Base-by-base conservation (phyloP, 176 grass and related monocot species). In the Themeda triandra region DNA sequence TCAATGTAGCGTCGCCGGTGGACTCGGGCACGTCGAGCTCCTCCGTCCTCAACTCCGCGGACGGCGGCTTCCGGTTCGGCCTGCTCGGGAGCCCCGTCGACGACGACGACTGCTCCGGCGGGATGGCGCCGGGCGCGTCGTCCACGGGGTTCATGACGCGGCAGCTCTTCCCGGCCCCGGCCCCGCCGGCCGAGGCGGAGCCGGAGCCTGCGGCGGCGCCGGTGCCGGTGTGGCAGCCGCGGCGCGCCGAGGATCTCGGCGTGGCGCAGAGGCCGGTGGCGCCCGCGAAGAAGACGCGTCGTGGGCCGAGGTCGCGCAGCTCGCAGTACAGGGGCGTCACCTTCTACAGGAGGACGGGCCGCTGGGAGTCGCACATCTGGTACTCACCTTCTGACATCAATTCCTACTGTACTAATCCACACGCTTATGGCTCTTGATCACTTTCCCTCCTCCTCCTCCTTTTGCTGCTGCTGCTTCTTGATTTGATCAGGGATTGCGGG, bases 321-420 rank as follows among this genome's bases (percentile, higher is more conserved):
- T 99, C 96, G 73, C 96, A 99, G 83, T 99, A 99, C 78, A 73
- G 96, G 40, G 96, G 96, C 67, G 96, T 99, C 81, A 99, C 96
- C 76, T 99, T 96, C 93, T 99, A 99, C 84, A 45, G 96, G 78
- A 82, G 96, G 73, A 99, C 96, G 13, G 96, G 96, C 9, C 89
- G 96, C 33, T 99, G 96, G 96, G 96, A 99, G 80, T 99, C 96
- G 28, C 96, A 99, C 79, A 99, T 99, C 68, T 99, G 96, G 96
- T 99, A 73, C 71, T 21, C 36, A 70, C 73, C 56, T 48, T 75
- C 58, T 54, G 28, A 82, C 84, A 45, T 80, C 80, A 5, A 18
- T 23, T 63, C 56, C 31, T 74, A 66, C 82, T 19, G 18, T 6
- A n/a, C 33, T 63, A 65, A 48, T 74, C 71, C 79, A 6, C 82